phyloP scores from a whole-genome alignment of 1,139 yeast genomes.

The Suhomyces terraborum region DNA sequence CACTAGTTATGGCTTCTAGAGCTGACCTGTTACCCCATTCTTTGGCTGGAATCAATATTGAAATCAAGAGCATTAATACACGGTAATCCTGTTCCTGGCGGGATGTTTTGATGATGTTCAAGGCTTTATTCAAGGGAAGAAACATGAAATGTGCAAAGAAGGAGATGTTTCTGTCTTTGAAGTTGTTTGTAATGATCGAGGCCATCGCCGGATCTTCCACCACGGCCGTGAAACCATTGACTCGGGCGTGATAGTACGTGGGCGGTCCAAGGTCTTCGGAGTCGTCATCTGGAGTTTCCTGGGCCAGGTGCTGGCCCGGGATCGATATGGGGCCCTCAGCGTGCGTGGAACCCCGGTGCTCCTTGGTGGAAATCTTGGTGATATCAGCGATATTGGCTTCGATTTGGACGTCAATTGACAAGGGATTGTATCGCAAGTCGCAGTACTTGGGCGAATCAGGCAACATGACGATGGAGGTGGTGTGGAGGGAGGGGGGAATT shows the following conservation, averaged over 20 bases:
- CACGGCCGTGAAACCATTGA: not conserved
- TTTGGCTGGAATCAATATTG: not conserved
- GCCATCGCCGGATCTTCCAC: not conserved
- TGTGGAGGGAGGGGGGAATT: not conserved
- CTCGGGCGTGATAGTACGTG: not conserved
- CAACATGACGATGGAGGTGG: not conserved
- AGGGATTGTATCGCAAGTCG: conserved; percentile 7
- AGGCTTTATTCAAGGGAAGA: not conserved
- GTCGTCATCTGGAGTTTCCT: too few species aligned
- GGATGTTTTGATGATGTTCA: not conserved
- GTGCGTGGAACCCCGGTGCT: not conserved
- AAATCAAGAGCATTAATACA: not conserved
- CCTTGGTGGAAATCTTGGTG: too few species aligned
- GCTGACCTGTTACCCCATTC: not conserved
- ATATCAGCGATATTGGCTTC: conserved; percentile 8
- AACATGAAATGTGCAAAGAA: not conserved
- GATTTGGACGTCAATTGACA: conserved; percentile 5
- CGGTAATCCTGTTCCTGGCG: not conserved
- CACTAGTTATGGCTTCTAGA: not conserved
- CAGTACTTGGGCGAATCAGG: too few species aligned
- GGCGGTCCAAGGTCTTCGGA: too few species aligned
- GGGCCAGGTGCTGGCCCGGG: too few species aligned
- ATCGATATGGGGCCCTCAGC: not conserved
- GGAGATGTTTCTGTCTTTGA: not conserved
- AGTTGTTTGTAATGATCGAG: not conserved